A percentile compares a stretch with the other conserved stretches of the same genome.
These are phyloP conservation scores for Deinandra increscens DNA, from an alignment of 129 eudicot species.

Conservation along the genomic window DNA sequence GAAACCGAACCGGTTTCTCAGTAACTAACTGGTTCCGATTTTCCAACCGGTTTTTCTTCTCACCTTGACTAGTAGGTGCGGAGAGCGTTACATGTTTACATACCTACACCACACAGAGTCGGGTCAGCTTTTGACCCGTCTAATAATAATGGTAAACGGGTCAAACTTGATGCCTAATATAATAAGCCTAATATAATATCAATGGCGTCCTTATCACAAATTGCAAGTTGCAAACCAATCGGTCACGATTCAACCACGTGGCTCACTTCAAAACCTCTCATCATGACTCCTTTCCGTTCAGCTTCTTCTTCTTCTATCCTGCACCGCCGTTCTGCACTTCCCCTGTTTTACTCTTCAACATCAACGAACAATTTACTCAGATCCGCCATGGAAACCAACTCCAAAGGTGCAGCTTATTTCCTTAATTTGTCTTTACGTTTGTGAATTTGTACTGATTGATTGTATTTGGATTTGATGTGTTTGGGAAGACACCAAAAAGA, in stretches of 20 bases:
- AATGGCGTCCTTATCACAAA: constrained; percentile 10
- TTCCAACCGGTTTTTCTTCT: too few species aligned
- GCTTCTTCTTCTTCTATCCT: constrained; percentile 14
- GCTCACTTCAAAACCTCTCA: constrained; percentile 19
- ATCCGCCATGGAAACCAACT: constrained; percentile 31
- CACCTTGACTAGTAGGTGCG: not conserved
- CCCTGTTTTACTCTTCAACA: constrained; percentile 7
- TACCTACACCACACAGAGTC: constrained; percentile 6
- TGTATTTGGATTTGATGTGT: constrained; percentile 16
- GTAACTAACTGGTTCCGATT: too few species aligned
- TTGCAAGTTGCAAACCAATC: not conserved
- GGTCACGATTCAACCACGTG: constrained; percentile 30
- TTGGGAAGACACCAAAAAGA: constrained; percentile 36
- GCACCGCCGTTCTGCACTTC: constrained; percentile 7
- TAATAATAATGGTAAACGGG: not conserved
- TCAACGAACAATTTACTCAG: constrained; percentile 2
- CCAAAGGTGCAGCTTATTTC: constrained; percentile 25
- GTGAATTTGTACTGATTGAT: constrained; percentile 11
- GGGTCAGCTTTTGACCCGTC: not conserved
- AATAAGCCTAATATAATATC: too few species aligned
- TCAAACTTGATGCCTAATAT: constrained; percentile 1
- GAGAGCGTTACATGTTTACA: not conserved
- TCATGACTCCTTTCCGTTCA: constrained; percentile 27
- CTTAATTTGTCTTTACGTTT: not conserved
- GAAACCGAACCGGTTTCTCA: too few species aligned